These are phyloP conservation scores for Cutaneotrichosporon sp. DNA, from an alignment of 1,284 basidiomycete genomes.

Conservation along the genomic window DNA sequence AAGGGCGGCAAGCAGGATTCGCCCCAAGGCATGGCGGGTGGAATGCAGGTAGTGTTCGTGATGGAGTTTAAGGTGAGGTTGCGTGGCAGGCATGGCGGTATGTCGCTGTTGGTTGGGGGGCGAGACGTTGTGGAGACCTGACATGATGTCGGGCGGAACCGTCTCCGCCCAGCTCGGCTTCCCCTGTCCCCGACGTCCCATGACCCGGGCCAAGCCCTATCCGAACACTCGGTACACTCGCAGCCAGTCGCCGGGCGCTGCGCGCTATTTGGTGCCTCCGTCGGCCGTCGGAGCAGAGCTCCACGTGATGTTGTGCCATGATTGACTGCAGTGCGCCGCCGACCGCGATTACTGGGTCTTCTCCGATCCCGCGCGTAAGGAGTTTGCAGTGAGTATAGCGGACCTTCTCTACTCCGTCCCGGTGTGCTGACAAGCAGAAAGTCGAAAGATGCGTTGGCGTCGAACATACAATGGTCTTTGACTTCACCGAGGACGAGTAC, in stretches of 20 bases:
- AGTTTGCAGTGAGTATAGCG: conserved; percentile 31
- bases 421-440: conserved; percentile 7
- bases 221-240: too few relatives aligned
- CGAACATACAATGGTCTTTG: conserved; percentile 28
- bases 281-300: too few relatives aligned
- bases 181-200: too few relatives aligned
- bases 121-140: too few relatives aligned
- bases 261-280: too few relatives aligned
- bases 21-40: conserved; percentile 29
- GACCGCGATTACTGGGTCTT: conserved; percentile 38
- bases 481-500: conserved; percentile 29
- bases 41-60: conserved; percentile 37
- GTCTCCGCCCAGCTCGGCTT: too few relatives aligned
- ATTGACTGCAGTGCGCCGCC: conserved; percentile 11
- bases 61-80: conserved; percentile 33
- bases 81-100: neutral
- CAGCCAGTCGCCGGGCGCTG: too few relatives aligned
- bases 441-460: conserved; percentile 15
- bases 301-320: too few relatives aligned
- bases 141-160: too few relatives aligned
- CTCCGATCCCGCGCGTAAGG: conserved; percentile 30
- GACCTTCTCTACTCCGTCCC: too few relatives aligned
- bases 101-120: too few relatives aligned
- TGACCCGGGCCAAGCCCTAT: too few relatives aligned
- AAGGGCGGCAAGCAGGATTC: conserved; percentile 36